Percentiles rank a stretch among this genome's conserved stretches.
Conservation (phyloP, 805 yeast genomes). For the Candida parachauliodes region DNA sequence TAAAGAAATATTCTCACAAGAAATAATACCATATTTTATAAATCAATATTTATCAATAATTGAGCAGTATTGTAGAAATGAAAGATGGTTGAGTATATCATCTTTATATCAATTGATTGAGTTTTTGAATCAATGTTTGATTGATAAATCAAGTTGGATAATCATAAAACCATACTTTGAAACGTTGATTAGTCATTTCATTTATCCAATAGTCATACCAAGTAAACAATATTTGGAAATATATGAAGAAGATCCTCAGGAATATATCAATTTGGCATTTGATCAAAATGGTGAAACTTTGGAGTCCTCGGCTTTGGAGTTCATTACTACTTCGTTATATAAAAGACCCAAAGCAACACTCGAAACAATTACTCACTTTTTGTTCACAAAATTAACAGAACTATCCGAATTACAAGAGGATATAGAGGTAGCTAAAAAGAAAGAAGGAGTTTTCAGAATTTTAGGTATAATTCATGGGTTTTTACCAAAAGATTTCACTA, state of each 20-base stretch:
- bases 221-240: slow-evolving; percentile 62
- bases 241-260: slow-evolving; percentile 85
- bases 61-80: slow-evolving; percentile 65
- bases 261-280: slow-evolving; percentile 72
- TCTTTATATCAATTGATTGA: slow-evolving; percentile 58
- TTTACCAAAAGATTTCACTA: slow-evolving; percentile 58
- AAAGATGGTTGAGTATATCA: slow-evolving; percentile 67
- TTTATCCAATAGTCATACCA: slow-evolving; percentile 74
- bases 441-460: slow-evolving; percentile 77
- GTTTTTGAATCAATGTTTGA: slow-evolving; percentile 55
- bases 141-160: slow-evolving; percentile 56
- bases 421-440: slow-evolving; percentile 52
- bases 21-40: slow-evolving; percentile 72
- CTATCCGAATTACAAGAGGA: slow-evolving; percentile 30
- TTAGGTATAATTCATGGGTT: slow-evolving; percentile 69
- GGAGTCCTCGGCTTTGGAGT: slow-evolving; percentile 73
- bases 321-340: slow-evolving; percentile 67
- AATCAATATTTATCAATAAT: slow-evolving; percentile 61
- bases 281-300: slow-evolving; percentile 62
- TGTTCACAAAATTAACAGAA: slow-evolving; percentile 36
- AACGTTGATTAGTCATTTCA: slow-evolving; percentile 62
- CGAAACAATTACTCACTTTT: slow-evolving; percentile 58
- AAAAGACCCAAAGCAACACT: slow-evolving; percentile 61
- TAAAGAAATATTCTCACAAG: slow-evolving; percentile 47
- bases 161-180: slow-evolving; percentile 63